phyloP scores from a whole-genome alignment of 2,329 filamentous ascomycete species.

The Thermothelomyces thermophilus region DNA sequence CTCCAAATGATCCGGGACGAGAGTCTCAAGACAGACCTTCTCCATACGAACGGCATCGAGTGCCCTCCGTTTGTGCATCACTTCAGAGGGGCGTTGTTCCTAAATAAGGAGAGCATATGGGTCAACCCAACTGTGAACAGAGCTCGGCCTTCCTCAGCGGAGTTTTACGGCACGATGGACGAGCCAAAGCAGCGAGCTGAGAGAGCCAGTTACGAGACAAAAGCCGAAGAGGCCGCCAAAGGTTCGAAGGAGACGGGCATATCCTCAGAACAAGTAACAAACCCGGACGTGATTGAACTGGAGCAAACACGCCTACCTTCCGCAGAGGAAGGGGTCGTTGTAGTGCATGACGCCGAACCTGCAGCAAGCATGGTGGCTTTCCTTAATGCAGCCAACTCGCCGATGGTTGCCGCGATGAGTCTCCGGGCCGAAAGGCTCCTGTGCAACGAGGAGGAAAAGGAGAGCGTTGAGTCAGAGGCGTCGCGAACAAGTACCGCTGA shows the following conservation, averaged over 20 bases:
- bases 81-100: conserved; percentile 7
- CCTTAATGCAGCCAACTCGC: background rate
- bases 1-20: conserved; percentile 11
- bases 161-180: conserved; percentile 1
- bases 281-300: background rate
- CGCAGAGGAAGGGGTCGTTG: background rate
- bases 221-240: background rate
- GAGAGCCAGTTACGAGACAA: background rate
- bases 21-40: conserved; percentile 2
- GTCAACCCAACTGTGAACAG: background rate
- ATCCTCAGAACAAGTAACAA: background rate
- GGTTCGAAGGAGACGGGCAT: too few relatives aligned
- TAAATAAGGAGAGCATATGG: conserved; percentile 2
- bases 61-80: background rate
- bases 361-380: too few relatives aligned
- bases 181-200: background rate
- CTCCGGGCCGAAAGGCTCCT: background rate
- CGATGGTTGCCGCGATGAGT: background rate
- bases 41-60: conserved; percentile 4
- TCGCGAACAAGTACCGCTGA: too few relatives aligned
- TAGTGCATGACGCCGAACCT: background rate
- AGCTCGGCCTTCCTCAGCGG: background rate
- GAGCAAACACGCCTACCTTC: background rate
- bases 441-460: background rate
- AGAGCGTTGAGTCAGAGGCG: too few relatives aligned